Percentiles rank a stretch among this genome's conserved stretches.
phyloP scores from a whole-genome alignment of 768 basidiomycete species.

The Termitomyces sp. region DNA sequence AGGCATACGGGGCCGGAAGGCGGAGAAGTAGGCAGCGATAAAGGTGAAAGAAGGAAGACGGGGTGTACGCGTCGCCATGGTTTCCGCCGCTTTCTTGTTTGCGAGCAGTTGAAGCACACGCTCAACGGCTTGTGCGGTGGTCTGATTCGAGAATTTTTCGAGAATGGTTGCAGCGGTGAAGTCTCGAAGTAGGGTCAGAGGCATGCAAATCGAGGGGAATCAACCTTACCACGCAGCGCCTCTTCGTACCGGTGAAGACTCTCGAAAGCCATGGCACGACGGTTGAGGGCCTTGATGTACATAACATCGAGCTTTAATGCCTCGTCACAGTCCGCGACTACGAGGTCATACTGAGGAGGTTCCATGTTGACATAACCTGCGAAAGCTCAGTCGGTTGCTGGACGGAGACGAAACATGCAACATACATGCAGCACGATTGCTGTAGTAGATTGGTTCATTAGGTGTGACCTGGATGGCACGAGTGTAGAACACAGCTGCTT shows the following conservation, averaged over 20 bases:
- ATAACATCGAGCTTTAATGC: slow-evolving; percentile 77
- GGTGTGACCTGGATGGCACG: slow-evolving; percentile 70
- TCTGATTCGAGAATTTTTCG: slow-evolving; percentile 83
- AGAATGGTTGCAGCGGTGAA: slow-evolving; percentile 96
- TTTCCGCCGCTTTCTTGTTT: slow-evolving; percentile 62
- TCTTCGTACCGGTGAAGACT: slow-evolving; percentile 68
- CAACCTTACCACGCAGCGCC: slow-evolving; percentile 65
- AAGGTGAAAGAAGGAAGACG: slow-evolving; percentile 87
- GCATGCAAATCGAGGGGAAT: not conserved
- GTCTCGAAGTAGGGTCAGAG: slow-evolving; percentile 39
- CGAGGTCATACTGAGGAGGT: slow-evolving; percentile 77
- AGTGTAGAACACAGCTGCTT: slow-evolving; percentile 63
- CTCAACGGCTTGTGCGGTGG: slow-evolving; percentile 77
- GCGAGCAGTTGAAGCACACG: slow-evolving; percentile 87
- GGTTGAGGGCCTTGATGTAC: slow-evolving; percentile 89
- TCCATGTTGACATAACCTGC: slow-evolving; percentile 88
- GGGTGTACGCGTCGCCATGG: slow-evolving; percentile 67
- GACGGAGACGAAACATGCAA: slow-evolving; percentile 6
- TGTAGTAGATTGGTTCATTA: slow-evolving; percentile 89
- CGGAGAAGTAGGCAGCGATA: slow-evolving; percentile 92
- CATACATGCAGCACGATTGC: slow-evolving; percentile 95
- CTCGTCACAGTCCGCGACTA: slow-evolving; percentile 83
- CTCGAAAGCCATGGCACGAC: slow-evolving; percentile 84
- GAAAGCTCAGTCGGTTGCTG: not conserved
- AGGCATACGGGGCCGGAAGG: slow-evolving; percentile 80